A percentile compares a stretch with the other conserved stretches of the same genome.
phyloP scores from a whole-genome alignment of 768 basidiomycete genomes.

The Glaciozyma martinii region DNA sequence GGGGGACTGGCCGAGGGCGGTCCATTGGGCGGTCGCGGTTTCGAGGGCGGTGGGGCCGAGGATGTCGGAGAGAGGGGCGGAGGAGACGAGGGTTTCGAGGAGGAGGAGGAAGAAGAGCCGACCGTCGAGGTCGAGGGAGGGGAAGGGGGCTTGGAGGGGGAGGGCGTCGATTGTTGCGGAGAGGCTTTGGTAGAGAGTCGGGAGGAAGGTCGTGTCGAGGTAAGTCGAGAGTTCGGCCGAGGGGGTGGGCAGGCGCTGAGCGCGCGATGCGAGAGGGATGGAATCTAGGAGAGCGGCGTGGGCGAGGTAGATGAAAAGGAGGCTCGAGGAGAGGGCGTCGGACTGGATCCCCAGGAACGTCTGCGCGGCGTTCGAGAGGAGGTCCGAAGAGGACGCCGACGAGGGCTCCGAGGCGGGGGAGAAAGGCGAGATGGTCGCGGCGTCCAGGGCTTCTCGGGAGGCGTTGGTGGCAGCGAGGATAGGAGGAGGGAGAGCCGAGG shows the following conservation, averaged over 20 bases:
- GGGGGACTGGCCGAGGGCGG: slow-evolving; percentile 19
- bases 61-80: slow-evolving; percentile 34
- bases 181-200: slow-evolving; percentile 41
- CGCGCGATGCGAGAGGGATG: slow-evolving; percentile 37
- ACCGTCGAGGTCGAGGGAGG: slow-evolving; percentile 45
- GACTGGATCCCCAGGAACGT: slow-evolving; percentile 16
- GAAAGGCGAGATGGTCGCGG: slow-evolving; percentile 4
- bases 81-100: slow-evolving; percentile 38
- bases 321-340: slow-evolving; percentile 20
- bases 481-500: slow-evolving; percentile 9
- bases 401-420: slow-evolving; percentile 1
- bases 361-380: slow-evolving; percentile 12
- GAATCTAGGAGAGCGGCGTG: slow-evolving; percentile 40
- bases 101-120: slow-evolving; percentile 48
- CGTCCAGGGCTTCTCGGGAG: slow-evolving; percentile 10
- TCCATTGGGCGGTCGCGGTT: slow-evolving; percentile 31
- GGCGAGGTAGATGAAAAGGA: slow-evolving; percentile 43
- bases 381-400: slow-evolving; percentile 6
- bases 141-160: slow-evolving; percentile 38
- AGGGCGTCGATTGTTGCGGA: slow-evolving; percentile 41
- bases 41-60: slow-evolving; percentile 36
- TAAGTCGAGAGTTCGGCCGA: slow-evolving; percentile 35
- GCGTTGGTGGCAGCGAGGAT: slow-evolving; percentile 10
- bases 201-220: slow-evolving; percentile 39
- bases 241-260: slow-evolving; percentile 26